Base-by-base conservation (phyloP, 1,284 basidiomycete genomes). In the Albatrellus sp. region DNA sequence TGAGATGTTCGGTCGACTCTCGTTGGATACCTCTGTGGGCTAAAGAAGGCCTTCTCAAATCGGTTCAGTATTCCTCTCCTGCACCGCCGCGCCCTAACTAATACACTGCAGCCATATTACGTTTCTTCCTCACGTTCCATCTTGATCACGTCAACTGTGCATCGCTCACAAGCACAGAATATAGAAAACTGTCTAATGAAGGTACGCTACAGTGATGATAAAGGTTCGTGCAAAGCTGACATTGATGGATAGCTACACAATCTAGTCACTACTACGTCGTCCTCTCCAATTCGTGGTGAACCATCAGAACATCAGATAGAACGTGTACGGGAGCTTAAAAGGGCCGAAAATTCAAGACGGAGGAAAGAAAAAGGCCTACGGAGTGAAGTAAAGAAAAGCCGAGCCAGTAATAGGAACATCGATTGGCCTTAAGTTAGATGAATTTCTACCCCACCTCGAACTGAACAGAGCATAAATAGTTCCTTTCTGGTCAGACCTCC, bases 151-250 rank as follows among this genome's bases (percentile, higher is more conserved):
- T 86, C 81, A 0, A 79, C 71, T 0, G 61, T 67, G 0, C 69
- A 75, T 49, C 77, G 85, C n/a, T 86, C 84, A 8, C 84, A 88
- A 56, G 64, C 77, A 4, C 74, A 77, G 54, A 88, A 88, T 50
- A 60, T 85, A 12, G 72, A 82, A 10, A 80, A 86, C 47, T 80
- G 78, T 52, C 64, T 88, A 19, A 52, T 59, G 9, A 87, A 85
- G 66, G 84, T 80, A 36, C 37, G 65, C 24, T 24, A 24, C 7
- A 24, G 24, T 24, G 24, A 24, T 24, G 24, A 24, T 7, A 24
- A 24, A 7, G 24, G 24, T 24, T 24, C 24, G 24, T 24, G 24
- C 3, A 7, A 24, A 3, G 24, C 24, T 24, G 24, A 24, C 3
- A 24, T 24, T 7, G 20, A 31, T 45, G 19, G 46, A 9, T 50